Conservation (phyloP, 176 grass and related monocot species). For the Aegilops tauschii region DNA sequence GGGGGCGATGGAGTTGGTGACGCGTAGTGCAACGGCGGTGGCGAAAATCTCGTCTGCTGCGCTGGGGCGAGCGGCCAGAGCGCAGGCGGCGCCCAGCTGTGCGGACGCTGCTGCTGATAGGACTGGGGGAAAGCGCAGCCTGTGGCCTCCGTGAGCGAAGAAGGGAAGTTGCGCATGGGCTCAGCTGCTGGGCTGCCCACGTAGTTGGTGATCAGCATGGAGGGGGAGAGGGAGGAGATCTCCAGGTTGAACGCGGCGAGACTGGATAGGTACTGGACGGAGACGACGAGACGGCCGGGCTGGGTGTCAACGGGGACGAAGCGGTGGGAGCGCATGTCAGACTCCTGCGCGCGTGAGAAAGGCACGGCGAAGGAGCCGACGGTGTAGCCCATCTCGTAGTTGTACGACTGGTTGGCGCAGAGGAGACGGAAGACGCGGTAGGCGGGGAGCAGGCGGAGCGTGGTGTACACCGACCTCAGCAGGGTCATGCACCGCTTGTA, state of each 20-base stretch:
- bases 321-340: conserved; percentile 42
- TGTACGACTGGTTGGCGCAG: conserved; percentile 69
- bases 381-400: conserved; percentile 78
- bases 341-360: conserved; percentile 69
- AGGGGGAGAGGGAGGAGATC: conserved; percentile 57
- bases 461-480: conserved; percentile 62
- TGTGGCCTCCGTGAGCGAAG: conserved; percentile 56
- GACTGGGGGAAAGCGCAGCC: conserved; percentile 36
- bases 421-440: conserved; percentile 76
- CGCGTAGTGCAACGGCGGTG: conserved; percentile 39
- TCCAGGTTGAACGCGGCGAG: conserved; percentile 71
- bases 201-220: conserved; percentile 74
- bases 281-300: conserved; percentile 68
- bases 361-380: conserved; percentile 63
- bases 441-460: conserved; percentile 69
- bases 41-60: conserved; percentile 55
- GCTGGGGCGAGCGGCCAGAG: conserved; percentile 40
- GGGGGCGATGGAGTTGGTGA: conserved; percentile 86
- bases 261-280: conserved; percentile 69
- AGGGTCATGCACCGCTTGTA: conserved; percentile 78
- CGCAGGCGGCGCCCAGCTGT: conserved; percentile 54
- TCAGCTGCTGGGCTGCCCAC: conserved; percentile 74
- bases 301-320: conserved; percentile 79
- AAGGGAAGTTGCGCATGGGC: conserved; percentile 62
- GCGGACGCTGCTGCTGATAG: conserved; percentile 51